Conservation (phyloP, 768 basidiomycete species). For the Boletus tomentosulus region DNA sequence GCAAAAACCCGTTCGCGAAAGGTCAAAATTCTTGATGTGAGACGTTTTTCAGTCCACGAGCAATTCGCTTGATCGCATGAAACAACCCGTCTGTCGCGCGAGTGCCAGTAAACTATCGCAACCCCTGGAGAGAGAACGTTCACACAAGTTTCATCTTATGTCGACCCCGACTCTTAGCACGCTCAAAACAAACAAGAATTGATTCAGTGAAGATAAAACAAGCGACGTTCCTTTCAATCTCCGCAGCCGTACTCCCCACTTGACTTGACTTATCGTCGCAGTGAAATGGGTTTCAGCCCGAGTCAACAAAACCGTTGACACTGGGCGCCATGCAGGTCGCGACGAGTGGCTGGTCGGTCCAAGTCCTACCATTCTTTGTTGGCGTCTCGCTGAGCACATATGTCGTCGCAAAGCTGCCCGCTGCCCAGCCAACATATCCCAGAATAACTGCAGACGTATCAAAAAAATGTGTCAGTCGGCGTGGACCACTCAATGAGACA, state of each 20-base stretch:
- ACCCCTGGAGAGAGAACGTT: neutral
- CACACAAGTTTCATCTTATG: slow-evolving; percentile 1
- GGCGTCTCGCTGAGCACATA: neutral
- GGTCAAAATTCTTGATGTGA: no score
- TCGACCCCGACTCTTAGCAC: neutral
- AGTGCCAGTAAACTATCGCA: no score
- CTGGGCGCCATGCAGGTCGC: neutral
- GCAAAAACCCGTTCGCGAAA: no score
- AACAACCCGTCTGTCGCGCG: no score
- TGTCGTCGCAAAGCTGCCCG: neutral
- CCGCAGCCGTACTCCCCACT: neutral
- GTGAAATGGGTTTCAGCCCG: neutral
- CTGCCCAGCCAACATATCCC: neutral
- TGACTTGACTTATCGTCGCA: neutral
- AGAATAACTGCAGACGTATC: neutral
- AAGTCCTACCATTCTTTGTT: neutral
- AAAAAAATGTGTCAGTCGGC: neutral
- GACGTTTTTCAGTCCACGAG: no score
- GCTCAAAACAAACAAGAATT: neutral
- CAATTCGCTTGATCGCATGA: no score
- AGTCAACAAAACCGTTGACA: neutral
- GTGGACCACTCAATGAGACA: neutral
- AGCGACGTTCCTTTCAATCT: neutral
- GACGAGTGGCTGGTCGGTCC: neutral
- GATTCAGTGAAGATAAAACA: neutral